These are phyloP conservation scores for Populus trichocarpa DNA, from an alignment of 441 rosid species.

Conservation along the genomic window DNA sequence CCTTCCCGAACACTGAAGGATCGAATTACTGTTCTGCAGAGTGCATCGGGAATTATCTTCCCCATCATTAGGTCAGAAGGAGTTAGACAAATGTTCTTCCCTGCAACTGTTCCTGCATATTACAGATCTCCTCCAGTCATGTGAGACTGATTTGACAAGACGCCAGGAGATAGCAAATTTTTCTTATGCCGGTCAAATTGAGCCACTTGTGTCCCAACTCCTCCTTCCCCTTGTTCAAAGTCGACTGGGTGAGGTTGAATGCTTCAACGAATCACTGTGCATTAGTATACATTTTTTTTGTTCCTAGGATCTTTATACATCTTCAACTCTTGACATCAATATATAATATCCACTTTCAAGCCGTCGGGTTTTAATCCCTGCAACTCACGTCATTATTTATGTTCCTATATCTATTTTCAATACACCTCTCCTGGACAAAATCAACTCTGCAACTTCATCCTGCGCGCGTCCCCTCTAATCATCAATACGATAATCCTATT, in stretches of 20 bases:
- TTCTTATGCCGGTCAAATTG: not conserved
- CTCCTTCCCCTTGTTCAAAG: not conserved
- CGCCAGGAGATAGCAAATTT: not conserved
- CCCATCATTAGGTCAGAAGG: slow-evolving; percentile 91
- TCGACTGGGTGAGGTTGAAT: not conserved
- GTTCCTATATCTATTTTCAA: too few species aligned
- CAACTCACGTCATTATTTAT: not conserved
- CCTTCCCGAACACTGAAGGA: not conserved
- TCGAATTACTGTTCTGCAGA: slow-evolving; percentile 28
- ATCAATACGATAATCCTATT: too few species aligned
- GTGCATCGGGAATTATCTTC: slow-evolving; percentile 85
- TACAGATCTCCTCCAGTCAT: slow-evolving; percentile 61
- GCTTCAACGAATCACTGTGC: not conserved
- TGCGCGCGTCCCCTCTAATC: too few species aligned
- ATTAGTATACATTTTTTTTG: not conserved
- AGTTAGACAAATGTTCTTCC: slow-evolving; percentile 90
- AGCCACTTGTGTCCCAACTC: not conserved
- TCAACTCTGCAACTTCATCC: too few species aligned
- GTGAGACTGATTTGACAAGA: slow-evolving; percentile 1
- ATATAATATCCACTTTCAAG: not conserved
- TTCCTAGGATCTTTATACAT: not conserved
- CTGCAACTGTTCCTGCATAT: slow-evolving; percentile 83
- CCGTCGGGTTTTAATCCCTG: not conserved
- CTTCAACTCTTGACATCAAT: not conserved
- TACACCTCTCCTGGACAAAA: too few species aligned